A percentile compares a stretch with the other conserved stretches of the same genome.
Evolutionary conservation across 306 rosid genomes (phyloP).

Genomic region (Dalbergia oliveri): DNA sequence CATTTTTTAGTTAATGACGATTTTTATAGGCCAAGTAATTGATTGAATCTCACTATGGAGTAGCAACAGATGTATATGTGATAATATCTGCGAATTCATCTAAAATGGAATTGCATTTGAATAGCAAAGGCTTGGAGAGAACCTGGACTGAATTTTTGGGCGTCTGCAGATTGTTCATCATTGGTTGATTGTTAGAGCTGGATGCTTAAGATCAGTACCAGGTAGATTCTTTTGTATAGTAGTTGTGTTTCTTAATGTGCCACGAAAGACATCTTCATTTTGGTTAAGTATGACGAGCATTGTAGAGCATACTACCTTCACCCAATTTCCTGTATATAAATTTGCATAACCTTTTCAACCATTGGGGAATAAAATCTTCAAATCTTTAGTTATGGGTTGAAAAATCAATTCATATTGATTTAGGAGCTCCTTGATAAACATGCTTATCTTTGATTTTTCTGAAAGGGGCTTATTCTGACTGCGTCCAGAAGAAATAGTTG

Average conservation of each 20-base stretch:
- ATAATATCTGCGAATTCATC: constrained; percentile 49
- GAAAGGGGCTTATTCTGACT: background rate
- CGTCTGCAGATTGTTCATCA: constrained; percentile 37
- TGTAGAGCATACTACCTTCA: background rate
- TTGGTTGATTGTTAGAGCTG: constrained; percentile 30
- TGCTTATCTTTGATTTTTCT: background rate
- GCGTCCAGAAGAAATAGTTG: background rate
- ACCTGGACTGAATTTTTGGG: constrained; percentile 47
- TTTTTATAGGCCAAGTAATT: constrained; percentile 59
- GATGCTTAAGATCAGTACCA: constrained; percentile 42
- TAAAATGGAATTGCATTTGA: constrained; percentile 48
- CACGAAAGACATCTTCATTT: constrained; percentile 26
- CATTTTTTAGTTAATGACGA: constrained; percentile 42
- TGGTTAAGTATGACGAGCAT: constrained; percentile 35
- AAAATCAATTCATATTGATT: constrained; percentile 11
- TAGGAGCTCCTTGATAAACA: constrained; percentile 2
- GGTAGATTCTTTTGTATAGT: constrained; percentile 52
- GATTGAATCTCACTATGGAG: constrained; percentile 61
- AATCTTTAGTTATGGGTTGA: constrained; percentile 35
- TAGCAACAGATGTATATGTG: constrained; percentile 57
- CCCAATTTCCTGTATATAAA: constrained; percentile 37
- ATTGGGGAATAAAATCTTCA: constrained; percentile 17
- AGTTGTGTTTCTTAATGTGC: constrained; percentile 35
- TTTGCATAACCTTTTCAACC: constrained; percentile 20
- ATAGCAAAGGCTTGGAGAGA: constrained; percentile 34